Evolutionary conservation across 345 rosid genomes (phyloP).

Genomic region (Lepidium aucheri): DNA sequence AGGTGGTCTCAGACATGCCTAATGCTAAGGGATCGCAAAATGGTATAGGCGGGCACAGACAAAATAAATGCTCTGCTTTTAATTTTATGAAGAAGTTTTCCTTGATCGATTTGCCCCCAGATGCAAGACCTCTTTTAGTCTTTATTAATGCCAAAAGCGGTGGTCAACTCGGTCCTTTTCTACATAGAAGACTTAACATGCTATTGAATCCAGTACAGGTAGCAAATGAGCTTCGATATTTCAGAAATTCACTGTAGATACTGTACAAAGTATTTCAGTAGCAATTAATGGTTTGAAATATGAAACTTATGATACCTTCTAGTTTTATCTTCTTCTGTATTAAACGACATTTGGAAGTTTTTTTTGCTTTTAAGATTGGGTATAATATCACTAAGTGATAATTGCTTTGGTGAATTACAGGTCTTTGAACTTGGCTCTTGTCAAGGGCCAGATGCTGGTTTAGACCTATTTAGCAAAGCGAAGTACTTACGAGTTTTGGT

Average conservation of each 20-base stretch:
- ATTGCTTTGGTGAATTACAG: constrained; percentile 31
- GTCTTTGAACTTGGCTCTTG: constrained; percentile 66
- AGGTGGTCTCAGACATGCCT: constrained; percentile 20
- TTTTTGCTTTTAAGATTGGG: neutral
- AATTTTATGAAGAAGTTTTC: constrained; percentile 31
- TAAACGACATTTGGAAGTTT: neutral
- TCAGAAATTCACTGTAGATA: neutral
- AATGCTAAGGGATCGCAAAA: constrained; percentile 24
- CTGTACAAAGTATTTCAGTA: neutral
- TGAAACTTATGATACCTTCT: neutral
- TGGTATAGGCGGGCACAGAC: constrained; percentile 29
- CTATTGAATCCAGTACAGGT: constrained; percentile 82
- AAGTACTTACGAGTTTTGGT: constrained; percentile 68
- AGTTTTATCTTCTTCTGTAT: neutral
- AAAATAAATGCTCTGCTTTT: constrained; percentile 19
- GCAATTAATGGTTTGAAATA: neutral
- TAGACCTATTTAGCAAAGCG: constrained; percentile 52
- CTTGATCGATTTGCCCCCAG: constrained; percentile 49
- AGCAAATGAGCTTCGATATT: neutral
- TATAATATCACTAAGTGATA: neutral
- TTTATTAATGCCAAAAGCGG: constrained; percentile 81
- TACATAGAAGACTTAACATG: constrained; percentile 63
- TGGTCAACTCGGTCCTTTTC: constrained; percentile 66
- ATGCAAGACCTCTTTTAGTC: constrained; percentile 68
- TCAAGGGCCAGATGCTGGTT: constrained; percentile 71